A percentile compares a stretch with the other conserved stretches of the same genome.
Evolutionary conservation across 2,329 filamentous ascomycete species (phyloP).

Genomic region (Ceratocystis diversiconidia): DNA sequence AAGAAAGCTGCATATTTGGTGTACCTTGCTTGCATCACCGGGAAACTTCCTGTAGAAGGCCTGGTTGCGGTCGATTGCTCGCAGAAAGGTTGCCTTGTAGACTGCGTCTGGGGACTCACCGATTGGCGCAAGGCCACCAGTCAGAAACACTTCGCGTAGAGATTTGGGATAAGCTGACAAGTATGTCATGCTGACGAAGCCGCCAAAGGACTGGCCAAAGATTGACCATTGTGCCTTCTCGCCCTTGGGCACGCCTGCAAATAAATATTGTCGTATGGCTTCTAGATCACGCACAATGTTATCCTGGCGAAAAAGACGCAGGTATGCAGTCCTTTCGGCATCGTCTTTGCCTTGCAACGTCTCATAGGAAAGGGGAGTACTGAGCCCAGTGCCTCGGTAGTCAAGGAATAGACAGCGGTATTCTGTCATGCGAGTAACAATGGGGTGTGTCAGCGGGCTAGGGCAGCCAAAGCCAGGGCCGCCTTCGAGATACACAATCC

Average conservation of each 20-base stretch:
- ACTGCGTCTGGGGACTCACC: conserved; percentile 58
- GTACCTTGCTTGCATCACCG: conserved; percentile 57
- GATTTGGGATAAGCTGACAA: conserved; percentile 67
- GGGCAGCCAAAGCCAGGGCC: conserved; percentile 70
- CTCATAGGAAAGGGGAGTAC: conserved; percentile 60
- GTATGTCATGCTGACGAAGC: conserved; percentile 74
- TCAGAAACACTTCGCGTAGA: conserved; percentile 68
- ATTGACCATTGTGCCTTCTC: conserved; percentile 69
- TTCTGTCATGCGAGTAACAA: conserved; percentile 60
- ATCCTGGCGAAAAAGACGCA: conserved; percentile 77
- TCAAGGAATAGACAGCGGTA: conserved; percentile 83
- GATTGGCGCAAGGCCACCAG: conserved; percentile 70
- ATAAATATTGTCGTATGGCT: conserved; percentile 64
- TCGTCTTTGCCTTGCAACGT: conserved; percentile 47
- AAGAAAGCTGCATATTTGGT: conserved; percentile 51
- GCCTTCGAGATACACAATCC: conserved; percentile 65
- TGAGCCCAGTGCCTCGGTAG: conserved; percentile 78
- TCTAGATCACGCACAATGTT: conserved; percentile 83
- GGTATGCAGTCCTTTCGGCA: conserved; percentile 59
- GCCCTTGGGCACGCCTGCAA: conserved; percentile 29
- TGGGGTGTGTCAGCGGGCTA: conserved; percentile 56
- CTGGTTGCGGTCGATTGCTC: conserved; percentile 56
- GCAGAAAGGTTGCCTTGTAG: conserved; percentile 54
- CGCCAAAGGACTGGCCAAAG: conserved; percentile 84
- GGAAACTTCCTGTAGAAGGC: conserved; percentile 78